Evolutionary conservation across 2,329 filamentous ascomycete species (phyloP).

Genomic region (Pestalotiopsis sp.): DNA sequence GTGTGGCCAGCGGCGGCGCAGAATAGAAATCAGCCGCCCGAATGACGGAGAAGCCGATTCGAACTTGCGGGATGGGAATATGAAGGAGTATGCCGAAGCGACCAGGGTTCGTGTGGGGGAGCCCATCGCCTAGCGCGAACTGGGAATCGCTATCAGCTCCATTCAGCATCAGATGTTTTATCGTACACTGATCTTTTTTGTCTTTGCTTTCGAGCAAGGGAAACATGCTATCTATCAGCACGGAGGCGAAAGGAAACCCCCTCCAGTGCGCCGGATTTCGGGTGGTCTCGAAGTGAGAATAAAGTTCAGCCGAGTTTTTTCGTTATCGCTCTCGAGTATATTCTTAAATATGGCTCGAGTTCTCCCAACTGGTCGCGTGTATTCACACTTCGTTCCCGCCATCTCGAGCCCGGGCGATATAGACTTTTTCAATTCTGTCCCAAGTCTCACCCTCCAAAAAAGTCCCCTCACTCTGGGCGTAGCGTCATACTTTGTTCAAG

Average conservation of each 20-base stretch:
- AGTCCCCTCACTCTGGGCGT: background rate
- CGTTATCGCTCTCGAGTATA: background rate
- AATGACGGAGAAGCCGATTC: constrained; percentile 8
- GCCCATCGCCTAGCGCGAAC: background rate
- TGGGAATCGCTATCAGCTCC: constrained; percentile 1
- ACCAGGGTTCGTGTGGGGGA: constrained; percentile 2
- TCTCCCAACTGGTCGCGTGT: background rate
- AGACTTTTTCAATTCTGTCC: background rate
- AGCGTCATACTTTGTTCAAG: background rate
- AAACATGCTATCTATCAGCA: too few relatives aligned
- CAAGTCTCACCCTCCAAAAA: background rate
- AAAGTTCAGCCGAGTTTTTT: background rate
- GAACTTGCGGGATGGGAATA: background rate
- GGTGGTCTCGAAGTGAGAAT: background rate
- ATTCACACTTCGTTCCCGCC: background rate
- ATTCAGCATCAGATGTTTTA: constrained; percentile 3
- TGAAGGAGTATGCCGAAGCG: background rate
- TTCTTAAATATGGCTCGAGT: background rate
- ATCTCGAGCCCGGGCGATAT: background rate
- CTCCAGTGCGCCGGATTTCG: too few relatives aligned
- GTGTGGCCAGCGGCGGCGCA: background rate
- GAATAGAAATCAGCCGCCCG: background rate
- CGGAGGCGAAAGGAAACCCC: too few relatives aligned
- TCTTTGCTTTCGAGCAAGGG: background rate
- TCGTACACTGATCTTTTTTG: too few relatives aligned